Percentiles rank a stretch among this genome's conserved stretches.
phyloP scores from a whole-genome alignment of 495 filamentous ascomycete species.

The Apiosordaria backusii region DNA sequence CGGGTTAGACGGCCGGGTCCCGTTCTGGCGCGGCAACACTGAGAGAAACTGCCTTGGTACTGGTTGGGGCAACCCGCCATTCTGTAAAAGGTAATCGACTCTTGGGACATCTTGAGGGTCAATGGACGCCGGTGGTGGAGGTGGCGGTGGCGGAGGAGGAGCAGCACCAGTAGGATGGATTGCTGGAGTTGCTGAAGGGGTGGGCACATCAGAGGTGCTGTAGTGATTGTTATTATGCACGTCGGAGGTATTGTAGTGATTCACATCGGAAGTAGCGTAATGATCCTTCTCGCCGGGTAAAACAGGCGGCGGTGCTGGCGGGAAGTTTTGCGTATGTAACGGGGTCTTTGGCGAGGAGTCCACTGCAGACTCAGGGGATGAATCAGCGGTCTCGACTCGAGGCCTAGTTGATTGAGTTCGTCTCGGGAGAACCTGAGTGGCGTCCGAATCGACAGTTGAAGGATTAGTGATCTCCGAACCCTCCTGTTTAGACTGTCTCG shows the following conservation, averaged over 20 bases:
- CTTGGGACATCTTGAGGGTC: constrained; percentile 60
- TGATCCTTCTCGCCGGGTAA: constrained; percentile 35
- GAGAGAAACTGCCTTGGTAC: constrained; percentile 65
- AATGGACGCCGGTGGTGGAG: constrained; percentile 75
- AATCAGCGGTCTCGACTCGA: constrained; percentile 35
- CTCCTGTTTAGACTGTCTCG: constrained; percentile 5
- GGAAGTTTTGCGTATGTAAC: constrained; percentile 50
- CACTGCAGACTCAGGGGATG: constrained; percentile 45
- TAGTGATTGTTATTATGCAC: constrained; percentile 19
- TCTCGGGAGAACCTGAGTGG: constrained; percentile 64
- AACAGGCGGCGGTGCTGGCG: constrained; percentile 38
- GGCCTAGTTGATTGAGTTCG: constrained; percentile 42
- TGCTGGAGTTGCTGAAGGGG: constrained; percentile 37
- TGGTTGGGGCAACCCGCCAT: constrained; percentile 69
- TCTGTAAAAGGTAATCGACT: constrained; percentile 84
- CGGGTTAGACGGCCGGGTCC: constrained; percentile 48
- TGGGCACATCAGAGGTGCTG: constrained; percentile 34
- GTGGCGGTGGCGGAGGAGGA: constrained; percentile 65
- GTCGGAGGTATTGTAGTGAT: constrained; percentile 36
- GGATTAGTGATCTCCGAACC: constrained; percentile 22
- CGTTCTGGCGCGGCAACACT: constrained; percentile 47
- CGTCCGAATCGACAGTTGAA: constrained; percentile 37
- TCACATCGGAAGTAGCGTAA: constrained; percentile 31
- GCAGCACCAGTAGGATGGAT: constrained; percentile 30
- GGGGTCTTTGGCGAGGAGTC: constrained; percentile 59